Conservation (phyloP, 208 protist species). For the Herpetomonas tarakana region DNA sequence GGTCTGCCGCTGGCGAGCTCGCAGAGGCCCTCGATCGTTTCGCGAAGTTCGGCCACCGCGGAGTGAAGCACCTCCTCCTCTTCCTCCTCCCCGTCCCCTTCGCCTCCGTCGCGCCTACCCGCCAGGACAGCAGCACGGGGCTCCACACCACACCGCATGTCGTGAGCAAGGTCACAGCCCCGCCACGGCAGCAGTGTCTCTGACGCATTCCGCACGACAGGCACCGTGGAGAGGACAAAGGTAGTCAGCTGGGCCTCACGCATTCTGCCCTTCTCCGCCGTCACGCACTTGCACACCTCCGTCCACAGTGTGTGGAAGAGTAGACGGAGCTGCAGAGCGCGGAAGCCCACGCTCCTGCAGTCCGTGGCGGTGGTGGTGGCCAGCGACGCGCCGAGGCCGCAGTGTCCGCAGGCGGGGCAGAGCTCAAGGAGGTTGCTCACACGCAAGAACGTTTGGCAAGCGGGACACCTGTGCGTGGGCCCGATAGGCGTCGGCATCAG, state of each 20-base stretch:
- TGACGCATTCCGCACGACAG: constrained; percentile 7
- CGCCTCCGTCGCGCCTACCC: neutral
- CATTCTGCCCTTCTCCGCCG: neutral
- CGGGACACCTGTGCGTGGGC: neutral
- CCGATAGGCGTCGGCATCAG: neutral
- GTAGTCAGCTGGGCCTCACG: neutral
- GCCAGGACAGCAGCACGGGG: constrained; percentile 29
- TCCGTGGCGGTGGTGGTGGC: too few relatives aligned
- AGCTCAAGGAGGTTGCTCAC: neutral
- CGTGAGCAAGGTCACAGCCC: constrained; percentile 42
- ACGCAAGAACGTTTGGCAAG: neutral
- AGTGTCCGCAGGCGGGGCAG: neutral
- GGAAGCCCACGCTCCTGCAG: neutral
- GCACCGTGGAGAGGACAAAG: neutral
- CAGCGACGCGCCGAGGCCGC: constrained; percentile 9
- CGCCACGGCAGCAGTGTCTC: constrained; percentile 56
- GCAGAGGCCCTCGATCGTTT: constrained; percentile 24
- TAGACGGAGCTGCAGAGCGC: neutral
- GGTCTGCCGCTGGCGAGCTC: constrained; percentile 6
- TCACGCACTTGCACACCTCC: neutral
- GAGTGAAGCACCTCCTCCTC: constrained; percentile 38
- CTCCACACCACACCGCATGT: constrained; percentile 32
- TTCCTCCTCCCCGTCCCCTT: constrained; percentile 5
- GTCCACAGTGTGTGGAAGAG: neutral
- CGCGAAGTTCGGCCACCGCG: constrained; percentile 19